Evolutionary conservation across 2,329 filamentous ascomycete species (phyloP).

Genomic region (Orbilia blumenaviensis): DNA sequence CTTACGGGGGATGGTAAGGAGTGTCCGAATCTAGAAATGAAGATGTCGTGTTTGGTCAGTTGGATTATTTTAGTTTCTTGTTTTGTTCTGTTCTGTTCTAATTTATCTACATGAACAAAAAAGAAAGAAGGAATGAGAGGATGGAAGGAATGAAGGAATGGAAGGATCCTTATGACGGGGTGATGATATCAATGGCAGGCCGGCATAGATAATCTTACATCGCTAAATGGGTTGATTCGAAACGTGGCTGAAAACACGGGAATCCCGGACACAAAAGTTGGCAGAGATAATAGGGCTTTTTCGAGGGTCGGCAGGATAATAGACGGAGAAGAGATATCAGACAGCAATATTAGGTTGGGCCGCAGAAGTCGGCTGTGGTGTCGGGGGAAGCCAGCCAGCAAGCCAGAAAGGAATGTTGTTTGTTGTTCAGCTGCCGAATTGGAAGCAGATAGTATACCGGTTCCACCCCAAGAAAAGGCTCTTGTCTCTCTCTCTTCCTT

Average conservation of each 20-base stretch:
- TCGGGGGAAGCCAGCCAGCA: constrained; percentile 28
- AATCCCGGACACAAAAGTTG: neutral
- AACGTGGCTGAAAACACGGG: neutral
- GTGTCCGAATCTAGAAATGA: constrained; percentile 12
- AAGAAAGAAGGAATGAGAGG: too few relatives aligned
- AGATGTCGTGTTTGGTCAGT: constrained; percentile 19
- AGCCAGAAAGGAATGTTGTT: constrained; percentile 49
- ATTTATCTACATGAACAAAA: neutral
- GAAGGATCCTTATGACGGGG: neutral
- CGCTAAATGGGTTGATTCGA: constrained; percentile 3
- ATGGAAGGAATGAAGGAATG: too few relatives aligned
- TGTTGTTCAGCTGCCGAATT: constrained; percentile 51
- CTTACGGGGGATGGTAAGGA: constrained; percentile 2
- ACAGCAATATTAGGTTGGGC: constrained; percentile 5
- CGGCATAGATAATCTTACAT: constrained; percentile 29
- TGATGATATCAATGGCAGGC: constrained; percentile 16
- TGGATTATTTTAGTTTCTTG: too few relatives aligned
- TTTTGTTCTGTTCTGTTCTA: too few relatives aligned
- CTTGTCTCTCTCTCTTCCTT: too few relatives aligned
- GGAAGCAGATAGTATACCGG: constrained; percentile 22
- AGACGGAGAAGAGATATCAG: neutral
- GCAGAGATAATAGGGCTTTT: neutral
- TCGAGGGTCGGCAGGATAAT: neutral
- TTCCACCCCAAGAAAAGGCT: constrained; percentile 12
- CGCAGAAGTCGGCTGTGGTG: constrained; percentile 26